Percentiles rank a stretch among this genome's conserved stretches.
Conservation (phyloP, 306 rosid species). For the Casuarina glauca region DNA sequence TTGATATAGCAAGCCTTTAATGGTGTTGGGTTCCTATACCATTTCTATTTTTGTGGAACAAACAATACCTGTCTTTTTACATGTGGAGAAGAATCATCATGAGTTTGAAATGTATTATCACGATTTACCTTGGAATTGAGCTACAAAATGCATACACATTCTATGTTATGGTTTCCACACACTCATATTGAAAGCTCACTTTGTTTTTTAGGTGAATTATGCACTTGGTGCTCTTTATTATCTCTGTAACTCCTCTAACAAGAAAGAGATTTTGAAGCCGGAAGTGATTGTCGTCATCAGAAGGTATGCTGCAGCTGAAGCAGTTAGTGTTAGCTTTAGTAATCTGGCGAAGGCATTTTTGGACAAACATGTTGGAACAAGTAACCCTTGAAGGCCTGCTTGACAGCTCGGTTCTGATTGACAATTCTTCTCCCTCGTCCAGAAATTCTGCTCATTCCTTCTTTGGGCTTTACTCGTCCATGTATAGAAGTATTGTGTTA, state of each 20-base stretch:
- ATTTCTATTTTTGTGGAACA: no score
- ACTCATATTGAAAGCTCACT: neutral
- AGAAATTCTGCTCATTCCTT: neutral
- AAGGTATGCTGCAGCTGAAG: constrained; percentile 79
- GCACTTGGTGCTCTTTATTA: constrained; percentile 80
- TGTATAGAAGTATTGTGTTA: neutral
- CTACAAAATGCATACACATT: neutral
- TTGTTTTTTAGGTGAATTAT: constrained; percentile 59
- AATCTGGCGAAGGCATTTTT: constrained; percentile 81
- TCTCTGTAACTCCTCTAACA: constrained; percentile 59
- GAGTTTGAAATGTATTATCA: neutral
- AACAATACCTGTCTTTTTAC: no score
- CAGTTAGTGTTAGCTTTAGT: constrained; percentile 67
- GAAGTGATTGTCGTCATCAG: constrained; percentile 74
- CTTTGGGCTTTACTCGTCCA: neutral
- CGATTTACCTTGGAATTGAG: neutral
- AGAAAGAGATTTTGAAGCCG: constrained; percentile 71
- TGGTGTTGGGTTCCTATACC: no score
- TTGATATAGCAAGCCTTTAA: no score
- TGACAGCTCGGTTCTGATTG: constrained; percentile 14
- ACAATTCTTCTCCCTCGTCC: neutral
- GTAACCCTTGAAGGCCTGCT: constrained; percentile 5
- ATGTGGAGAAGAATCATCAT: no score
- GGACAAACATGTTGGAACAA: constrained; percentile 53
- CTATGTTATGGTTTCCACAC: neutral